phyloP scores from a whole-genome alignment of 495 filamentous ascomycete genomes.

The Penicillium lividum region DNA sequence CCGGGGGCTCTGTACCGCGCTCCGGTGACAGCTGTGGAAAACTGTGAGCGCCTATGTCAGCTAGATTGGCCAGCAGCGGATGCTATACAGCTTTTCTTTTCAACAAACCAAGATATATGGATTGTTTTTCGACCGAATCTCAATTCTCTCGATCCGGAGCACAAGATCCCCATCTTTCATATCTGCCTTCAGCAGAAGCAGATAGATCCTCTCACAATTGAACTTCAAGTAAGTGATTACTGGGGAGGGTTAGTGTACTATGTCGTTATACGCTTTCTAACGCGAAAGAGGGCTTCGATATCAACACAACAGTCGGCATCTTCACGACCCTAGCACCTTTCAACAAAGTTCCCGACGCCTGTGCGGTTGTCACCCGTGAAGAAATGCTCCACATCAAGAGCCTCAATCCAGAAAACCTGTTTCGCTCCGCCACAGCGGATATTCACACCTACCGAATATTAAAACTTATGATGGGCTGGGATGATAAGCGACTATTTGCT shows the following conservation, averaged over 20 bases:
- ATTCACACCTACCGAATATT: conserved; percentile 33
- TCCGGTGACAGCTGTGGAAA: background rate
- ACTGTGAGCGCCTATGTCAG: background rate
- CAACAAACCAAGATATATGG: conserved; percentile 25
- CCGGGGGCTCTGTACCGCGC: conserved; percentile 10
- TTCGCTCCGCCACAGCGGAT: conserved; percentile 13
- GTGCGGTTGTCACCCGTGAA: conserved; percentile 30
- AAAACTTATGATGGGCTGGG: conserved; percentile 26
- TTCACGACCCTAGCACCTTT: conserved; percentile 33
- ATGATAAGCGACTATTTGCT: conserved; percentile 26
- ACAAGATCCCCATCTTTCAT: conserved; percentile 10
- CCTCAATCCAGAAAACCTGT: conserved; percentile 6
- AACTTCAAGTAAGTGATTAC: background rate
- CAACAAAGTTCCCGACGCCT: conserved; percentile 16
- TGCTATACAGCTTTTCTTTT: conserved; percentile 28
- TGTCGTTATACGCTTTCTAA: background rate
- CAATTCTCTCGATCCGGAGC: conserved; percentile 10
- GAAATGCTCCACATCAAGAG: conserved; percentile 29
- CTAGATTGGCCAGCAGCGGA: conserved; percentile 24
- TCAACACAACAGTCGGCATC: conserved; percentile 9
- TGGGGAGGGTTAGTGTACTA: background rate
- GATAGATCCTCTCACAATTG: conserved; percentile 6
- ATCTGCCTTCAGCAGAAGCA: background rate
- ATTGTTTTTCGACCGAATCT: conserved; percentile 29
- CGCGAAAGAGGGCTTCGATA: background rate